Conservation (phyloP, 208 protist genomes). For the Trichomonas gallinae region DNA sequence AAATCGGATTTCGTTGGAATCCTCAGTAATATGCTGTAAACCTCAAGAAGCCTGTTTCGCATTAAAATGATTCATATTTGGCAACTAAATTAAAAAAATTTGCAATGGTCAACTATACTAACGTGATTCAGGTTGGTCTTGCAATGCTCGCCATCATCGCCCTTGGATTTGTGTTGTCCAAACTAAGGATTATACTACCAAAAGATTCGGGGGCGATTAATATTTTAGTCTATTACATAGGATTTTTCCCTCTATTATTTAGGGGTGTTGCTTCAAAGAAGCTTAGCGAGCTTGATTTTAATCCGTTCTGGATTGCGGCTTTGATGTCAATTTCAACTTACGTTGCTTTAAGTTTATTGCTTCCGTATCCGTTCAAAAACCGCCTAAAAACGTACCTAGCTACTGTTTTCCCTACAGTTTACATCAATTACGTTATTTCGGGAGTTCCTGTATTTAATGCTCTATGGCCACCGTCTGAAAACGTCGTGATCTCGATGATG, state of each 20-base stretch:
- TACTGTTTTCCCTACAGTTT: background rate
- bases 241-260: background rate
- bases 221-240: background rate
- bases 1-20: no score
- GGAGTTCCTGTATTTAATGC: background rate
- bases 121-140: background rate
- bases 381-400: background rate
- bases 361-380: background rate
- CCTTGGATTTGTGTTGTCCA: background rate
- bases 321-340: background rate
- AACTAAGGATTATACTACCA: background rate
- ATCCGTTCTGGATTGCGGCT: background rate
- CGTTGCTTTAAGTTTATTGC: background rate
- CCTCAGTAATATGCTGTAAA: no score
- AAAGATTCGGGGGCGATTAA: background rate
- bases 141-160: background rate
- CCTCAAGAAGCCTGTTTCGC: no score
- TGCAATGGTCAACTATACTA: background rate
- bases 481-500: background rate
- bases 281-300: background rate
- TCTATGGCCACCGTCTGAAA: background rate
- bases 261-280: background rate
- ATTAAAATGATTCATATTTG: no score
- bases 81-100: background rate
- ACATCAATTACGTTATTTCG: conserved; percentile 9